Conservation (phyloP, 1,284 basidiomycete species). For the Apiotrichum domesticum region DNA sequence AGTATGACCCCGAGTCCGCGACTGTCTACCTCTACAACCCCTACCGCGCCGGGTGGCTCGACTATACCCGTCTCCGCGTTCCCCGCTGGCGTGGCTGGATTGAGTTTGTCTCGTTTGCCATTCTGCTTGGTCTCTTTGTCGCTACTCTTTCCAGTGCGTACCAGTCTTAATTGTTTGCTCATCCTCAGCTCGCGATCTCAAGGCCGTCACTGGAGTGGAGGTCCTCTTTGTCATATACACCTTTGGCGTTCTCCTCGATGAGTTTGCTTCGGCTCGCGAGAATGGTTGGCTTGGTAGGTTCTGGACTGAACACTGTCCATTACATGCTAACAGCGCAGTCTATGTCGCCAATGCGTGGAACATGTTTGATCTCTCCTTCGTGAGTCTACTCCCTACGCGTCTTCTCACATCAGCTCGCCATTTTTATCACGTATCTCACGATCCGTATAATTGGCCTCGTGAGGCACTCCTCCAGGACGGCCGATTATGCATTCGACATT, state of each 20-base stretch:
- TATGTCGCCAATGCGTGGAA: slow-evolving; percentile 84
- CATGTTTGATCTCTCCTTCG: slow-evolving; percentile 72
- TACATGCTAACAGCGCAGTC: slow-evolving; percentile 50
- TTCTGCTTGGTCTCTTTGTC: slow-evolving; percentile 65
- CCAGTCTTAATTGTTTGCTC: slow-evolving; percentile 13
- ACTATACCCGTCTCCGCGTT: slow-evolving; percentile 70
- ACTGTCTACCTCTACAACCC: slow-evolving; percentile 62
- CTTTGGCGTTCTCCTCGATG: slow-evolving; percentile 65
- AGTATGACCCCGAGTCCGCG: slow-evolving; percentile 20
- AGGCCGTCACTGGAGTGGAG: slow-evolving; percentile 57
- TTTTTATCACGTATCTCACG: slow-evolving; percentile 64
- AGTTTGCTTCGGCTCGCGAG: slow-evolving; percentile 52
- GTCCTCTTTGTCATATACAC: slow-evolving; percentile 66
- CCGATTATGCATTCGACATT: slow-evolving; percentile 71
- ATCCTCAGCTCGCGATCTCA: slow-evolving; percentile 54
- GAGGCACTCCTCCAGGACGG: slow-evolving; percentile 53
- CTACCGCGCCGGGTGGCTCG: slow-evolving; percentile 65
- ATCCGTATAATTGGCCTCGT: slow-evolving; percentile 63
- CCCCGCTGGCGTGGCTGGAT: slow-evolving; percentile 71
- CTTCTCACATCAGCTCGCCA: slow-evolving; percentile 47
- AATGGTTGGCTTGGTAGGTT: slow-evolving; percentile 76
- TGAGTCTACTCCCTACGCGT: slow-evolving; percentile 1
- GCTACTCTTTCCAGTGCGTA: slow-evolving; percentile 54
- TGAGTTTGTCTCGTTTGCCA: slow-evolving; percentile 65
- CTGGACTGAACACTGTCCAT: background rate